Evolutionary conservation across 2,329 filamentous ascomycete genomes (phyloP).

Genomic region (Xylaria digitata): DNA sequence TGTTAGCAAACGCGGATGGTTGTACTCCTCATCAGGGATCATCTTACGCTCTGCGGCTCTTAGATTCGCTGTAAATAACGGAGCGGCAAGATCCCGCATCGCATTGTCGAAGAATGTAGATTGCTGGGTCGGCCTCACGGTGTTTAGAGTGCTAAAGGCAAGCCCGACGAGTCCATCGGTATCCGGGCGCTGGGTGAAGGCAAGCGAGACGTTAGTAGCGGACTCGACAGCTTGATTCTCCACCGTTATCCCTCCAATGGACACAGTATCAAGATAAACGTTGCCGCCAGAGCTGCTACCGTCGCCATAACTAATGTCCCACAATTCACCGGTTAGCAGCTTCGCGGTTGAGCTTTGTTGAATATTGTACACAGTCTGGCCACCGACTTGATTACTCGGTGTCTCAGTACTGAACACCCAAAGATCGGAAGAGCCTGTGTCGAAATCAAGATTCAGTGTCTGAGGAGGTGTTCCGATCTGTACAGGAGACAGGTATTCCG

Average conservation of each 20-base stretch:
- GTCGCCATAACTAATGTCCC: slow-evolving; percentile 59
- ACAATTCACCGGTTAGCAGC: slow-evolving; percentile 53
- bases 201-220: slow-evolving; percentile 54
- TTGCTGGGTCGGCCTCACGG: slow-evolving; percentile 54
- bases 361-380: slow-evolving; percentile 56
- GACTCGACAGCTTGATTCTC: slow-evolving; percentile 57
- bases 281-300: slow-evolving; percentile 56
- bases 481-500: slow-evolving; percentile 51
- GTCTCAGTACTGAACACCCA: slow-evolving; percentile 60
- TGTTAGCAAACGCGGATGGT: slow-evolving; percentile 17
- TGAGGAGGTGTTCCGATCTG: slow-evolving; percentile 56
- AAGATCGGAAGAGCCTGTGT: slow-evolving; percentile 60
- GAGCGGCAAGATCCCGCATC: slow-evolving; percentile 48
- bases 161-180: slow-evolving; percentile 59
- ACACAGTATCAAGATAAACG: slow-evolving; percentile 58
- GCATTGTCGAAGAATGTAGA: slow-evolving; percentile 59
- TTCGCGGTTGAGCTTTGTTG: slow-evolving; percentile 54
- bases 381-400: slow-evolving; percentile 49
- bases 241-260: slow-evolving; percentile 56
- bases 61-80: slow-evolving; percentile 66
- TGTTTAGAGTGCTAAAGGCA: slow-evolving; percentile 58
- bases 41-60: slow-evolving; percentile 51
- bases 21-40: neutral
- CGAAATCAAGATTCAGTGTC: slow-evolving; percentile 58
- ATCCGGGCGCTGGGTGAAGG: slow-evolving; percentile 53